Percentiles rank a stretch among this genome's conserved stretches.
Evolutionary conservation across 1,139 yeast species (phyloP).

Genomic region (Hyphopichia burtonii): DNA sequence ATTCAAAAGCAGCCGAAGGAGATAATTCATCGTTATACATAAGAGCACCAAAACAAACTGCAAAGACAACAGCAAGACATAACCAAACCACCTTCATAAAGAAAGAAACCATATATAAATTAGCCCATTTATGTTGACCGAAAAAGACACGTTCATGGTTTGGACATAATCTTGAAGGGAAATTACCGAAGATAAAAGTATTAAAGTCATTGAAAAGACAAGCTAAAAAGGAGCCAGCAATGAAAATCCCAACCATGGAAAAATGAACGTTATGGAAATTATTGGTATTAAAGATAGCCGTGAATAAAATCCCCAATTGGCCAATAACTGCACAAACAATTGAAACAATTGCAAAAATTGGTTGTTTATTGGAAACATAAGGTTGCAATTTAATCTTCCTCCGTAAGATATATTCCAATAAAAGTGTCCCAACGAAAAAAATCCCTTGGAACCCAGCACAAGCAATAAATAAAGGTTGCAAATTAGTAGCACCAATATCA

Average conservation of each 20-base stretch:
- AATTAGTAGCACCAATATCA: slow-evolving; percentile 80
- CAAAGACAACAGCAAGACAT: slow-evolving; percentile 64
- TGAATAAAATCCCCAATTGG: slow-evolving; percentile 74
- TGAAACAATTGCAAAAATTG: slow-evolving; percentile 48
- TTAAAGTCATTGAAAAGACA: slow-evolving; percentile 60
- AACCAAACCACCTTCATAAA: slow-evolving; percentile 65
- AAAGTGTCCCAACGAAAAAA: slow-evolving; percentile 65
- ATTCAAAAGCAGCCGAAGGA: slow-evolving; percentile 60
- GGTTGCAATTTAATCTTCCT: slow-evolving; percentile 54
- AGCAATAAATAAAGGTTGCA: slow-evolving; percentile 81
- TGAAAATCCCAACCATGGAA: slow-evolving; percentile 71
- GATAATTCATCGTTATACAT: slow-evolving; percentile 40
- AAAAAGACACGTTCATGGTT: slow-evolving; percentile 41
- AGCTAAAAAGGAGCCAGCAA: slow-evolving; percentile 67
- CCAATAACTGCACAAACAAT: slow-evolving; percentile 60
- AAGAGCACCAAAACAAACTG: slow-evolving; percentile 62
- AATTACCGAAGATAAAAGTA: slow-evolving; percentile 60
- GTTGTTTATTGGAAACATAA: slow-evolving; percentile 47
- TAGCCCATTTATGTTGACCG: slow-evolving; percentile 37
- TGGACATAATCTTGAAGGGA: slow-evolving; percentile 41
- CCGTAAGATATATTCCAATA: slow-evolving; percentile 58
- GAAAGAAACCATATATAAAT: slow-evolving; percentile 51
- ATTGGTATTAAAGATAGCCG: slow-evolving; percentile 71
- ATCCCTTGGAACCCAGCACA: slow-evolving; percentile 79
- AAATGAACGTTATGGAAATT: slow-evolving; percentile 60